phyloP scores from a whole-genome alignment of 1,284 basidiomycete species.

The Puccinia polysora region DNA sequence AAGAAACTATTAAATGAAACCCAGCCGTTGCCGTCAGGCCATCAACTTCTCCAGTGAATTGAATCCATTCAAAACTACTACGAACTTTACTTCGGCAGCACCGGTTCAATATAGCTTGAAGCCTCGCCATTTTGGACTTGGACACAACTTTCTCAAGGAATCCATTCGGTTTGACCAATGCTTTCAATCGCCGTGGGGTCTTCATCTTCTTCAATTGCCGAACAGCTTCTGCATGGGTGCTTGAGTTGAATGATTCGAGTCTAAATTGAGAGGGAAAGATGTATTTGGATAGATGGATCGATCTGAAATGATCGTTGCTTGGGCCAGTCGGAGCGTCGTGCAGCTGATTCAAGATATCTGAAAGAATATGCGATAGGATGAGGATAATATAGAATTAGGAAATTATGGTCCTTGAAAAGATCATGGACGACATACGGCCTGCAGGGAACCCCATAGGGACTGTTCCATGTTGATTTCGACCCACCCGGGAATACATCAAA shows the following conservation, averaged over 20 bases:
- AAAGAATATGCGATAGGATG: no score
- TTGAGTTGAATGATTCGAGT: neutral
- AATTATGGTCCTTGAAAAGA: no score
- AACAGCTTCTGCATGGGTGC: neutral
- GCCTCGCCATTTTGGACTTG: neutral
- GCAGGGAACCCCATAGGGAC: neutral
- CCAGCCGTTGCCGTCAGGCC: no score
- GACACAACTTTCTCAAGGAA: neutral
- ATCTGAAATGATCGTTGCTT: neutral
- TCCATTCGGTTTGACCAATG: no score
- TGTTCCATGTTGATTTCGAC: no score
- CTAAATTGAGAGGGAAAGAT: neutral
- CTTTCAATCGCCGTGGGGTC: neutral
- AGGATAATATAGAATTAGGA: neutral
- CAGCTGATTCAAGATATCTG: neutral
- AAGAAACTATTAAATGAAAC: neutral
- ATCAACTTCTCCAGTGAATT: no score
- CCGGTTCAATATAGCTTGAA: neutral
- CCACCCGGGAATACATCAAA: slow-evolving; percentile 9
- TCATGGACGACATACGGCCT: neutral
- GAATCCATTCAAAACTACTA: no score
- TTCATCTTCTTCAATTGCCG: neutral
- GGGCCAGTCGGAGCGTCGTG: neutral
- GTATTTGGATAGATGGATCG: neutral
- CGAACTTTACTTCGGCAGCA: slow-evolving; percentile 5